Evolutionary conservation across 805 yeast genomes (phyloP).

Genomic region (Naumovozyma baii): DNA sequence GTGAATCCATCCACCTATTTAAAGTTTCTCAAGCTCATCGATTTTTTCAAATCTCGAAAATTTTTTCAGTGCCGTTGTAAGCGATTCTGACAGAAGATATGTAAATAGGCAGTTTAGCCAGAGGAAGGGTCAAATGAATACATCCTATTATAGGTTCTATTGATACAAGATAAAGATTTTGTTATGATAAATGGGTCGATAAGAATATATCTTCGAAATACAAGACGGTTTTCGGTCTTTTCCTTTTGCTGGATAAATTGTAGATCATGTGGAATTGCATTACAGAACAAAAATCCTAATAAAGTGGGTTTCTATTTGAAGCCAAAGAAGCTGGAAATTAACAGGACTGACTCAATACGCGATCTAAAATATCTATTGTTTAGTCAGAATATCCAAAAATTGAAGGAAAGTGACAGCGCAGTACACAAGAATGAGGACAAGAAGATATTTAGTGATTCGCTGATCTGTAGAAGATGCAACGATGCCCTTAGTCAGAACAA

Average conservation of each 20-base stretch:
- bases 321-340: slow-evolving; percentile 14
- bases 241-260: slow-evolving; percentile 27
- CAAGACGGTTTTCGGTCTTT: slow-evolving; percentile 4
- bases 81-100: slow-evolving; percentile 2
- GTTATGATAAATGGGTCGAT: no score
- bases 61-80: slow-evolving; percentile 11
- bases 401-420: slow-evolving; percentile 12
- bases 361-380: slow-evolving; percentile 25
- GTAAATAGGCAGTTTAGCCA: no score
- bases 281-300: slow-evolving; percentile 35
- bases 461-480: slow-evolving; percentile 48
- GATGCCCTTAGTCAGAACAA: slow-evolving; percentile 39
- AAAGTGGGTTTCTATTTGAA: slow-evolving; percentile 38
- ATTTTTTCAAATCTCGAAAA: slow-evolving; percentile 12
- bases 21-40: slow-evolving; percentile 22
- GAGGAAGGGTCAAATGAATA: no score
- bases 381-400: slow-evolving; percentile 21
- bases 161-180: no score
- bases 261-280: slow-evolving; percentile 46
- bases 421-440: slow-evolving; percentile 4
- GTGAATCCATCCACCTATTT: no score
- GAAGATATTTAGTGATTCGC: slow-evolving; percentile 7
- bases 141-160: no score
- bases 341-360: slow-evolving; percentile 7
- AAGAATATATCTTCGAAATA: not conserved